phyloP scores from a whole-genome alignment of 1,284 basidiomycete species.

The Leccinum fallax region DNA sequence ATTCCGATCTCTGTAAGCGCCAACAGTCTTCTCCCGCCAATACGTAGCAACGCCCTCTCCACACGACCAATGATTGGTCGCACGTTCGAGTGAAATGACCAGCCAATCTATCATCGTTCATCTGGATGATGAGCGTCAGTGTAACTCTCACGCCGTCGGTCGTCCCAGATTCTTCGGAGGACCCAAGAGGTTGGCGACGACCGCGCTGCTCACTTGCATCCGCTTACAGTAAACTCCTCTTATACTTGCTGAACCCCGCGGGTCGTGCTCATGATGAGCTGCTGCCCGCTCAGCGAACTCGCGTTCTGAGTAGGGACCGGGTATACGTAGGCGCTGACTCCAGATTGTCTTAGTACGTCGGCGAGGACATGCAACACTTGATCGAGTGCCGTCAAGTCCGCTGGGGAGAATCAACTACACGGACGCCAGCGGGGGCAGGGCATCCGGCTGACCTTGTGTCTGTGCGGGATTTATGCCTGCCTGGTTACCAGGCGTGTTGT shows the following conservation, averaged over 20 bases:
- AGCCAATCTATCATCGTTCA: background rate
- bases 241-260: conserved; percentile 41
- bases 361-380: background rate
- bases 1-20: background rate
- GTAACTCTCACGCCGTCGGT: background rate
- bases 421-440: conserved; percentile 30
- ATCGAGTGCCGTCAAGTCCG: background rate
- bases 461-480: conserved; percentile 40
- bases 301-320: conserved; percentile 3
- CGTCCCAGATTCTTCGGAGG: background rate
- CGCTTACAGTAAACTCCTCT: conserved; percentile 36
- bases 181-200: background rate
- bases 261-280: conserved; percentile 39
- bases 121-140: background rate
- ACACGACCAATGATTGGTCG: background rate
- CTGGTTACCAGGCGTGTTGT: conserved; percentile 45
- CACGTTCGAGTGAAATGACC: background rate
- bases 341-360: background rate
- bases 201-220: conserved; percentile 28
- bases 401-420: background rate
- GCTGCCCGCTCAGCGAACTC: conserved; percentile 30
- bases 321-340: background rate
- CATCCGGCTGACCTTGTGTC: conserved; percentile 38
- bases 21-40: background rate
- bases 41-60: background rate